A percentile compares a stretch with the other conserved stretches of the same genome.
Conservation (phyloP, 345 rosid genomes). For the Anacardium occidentale region DNA sequence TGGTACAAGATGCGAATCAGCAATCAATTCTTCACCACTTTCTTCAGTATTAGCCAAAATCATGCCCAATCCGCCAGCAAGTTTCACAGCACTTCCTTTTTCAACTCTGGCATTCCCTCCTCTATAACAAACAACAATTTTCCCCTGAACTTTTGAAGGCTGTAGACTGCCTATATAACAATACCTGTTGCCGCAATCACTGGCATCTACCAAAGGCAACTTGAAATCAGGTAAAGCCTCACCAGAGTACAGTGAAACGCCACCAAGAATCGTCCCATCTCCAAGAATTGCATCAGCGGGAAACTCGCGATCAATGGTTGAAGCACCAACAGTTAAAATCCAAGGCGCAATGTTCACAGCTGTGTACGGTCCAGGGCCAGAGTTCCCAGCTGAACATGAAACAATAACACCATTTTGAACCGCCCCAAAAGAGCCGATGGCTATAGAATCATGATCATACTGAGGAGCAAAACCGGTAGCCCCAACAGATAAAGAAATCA, state of each 20-base stretch:
- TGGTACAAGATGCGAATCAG: slow-evolving; percentile 69
- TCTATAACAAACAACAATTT: slow-evolving; percentile 61
- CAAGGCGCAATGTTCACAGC: slow-evolving; percentile 89
- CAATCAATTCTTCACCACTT: slow-evolving; percentile 68
- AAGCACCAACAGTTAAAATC: slow-evolving; percentile 88
- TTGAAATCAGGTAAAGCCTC: slow-evolving; percentile 37
- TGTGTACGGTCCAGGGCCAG: slow-evolving; percentile 73
- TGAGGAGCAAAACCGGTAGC: slow-evolving; percentile 68
- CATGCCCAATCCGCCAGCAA: slow-evolving; percentile 71
- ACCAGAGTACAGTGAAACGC: slow-evolving; percentile 76
- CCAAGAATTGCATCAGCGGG: slow-evolving; percentile 76
- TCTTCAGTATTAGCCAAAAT: slow-evolving; percentile 56
- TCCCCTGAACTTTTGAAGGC: slow-evolving; percentile 46
- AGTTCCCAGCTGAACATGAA: slow-evolving; percentile 90
- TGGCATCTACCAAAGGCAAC: slow-evolving; percentile 58
- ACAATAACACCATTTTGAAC: slow-evolving; percentile 58
- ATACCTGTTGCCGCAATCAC: slow-evolving; percentile 57
- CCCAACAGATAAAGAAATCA: slow-evolving; percentile 84
- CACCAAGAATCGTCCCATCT: slow-evolving; percentile 47
- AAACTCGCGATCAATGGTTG: slow-evolving; percentile 81
- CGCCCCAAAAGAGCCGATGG: slow-evolving; percentile 82
- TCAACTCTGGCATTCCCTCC: slow-evolving; percentile 67
- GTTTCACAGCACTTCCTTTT: slow-evolving; percentile 66
- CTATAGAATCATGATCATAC: slow-evolving; percentile 71
- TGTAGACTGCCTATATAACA: slow-evolving; percentile 44